These are phyloP conservation scores for Trichoderma gamsii DNA, from an alignment of 495 filamentous ascomycete species.

Conservation along the genomic window DNA sequence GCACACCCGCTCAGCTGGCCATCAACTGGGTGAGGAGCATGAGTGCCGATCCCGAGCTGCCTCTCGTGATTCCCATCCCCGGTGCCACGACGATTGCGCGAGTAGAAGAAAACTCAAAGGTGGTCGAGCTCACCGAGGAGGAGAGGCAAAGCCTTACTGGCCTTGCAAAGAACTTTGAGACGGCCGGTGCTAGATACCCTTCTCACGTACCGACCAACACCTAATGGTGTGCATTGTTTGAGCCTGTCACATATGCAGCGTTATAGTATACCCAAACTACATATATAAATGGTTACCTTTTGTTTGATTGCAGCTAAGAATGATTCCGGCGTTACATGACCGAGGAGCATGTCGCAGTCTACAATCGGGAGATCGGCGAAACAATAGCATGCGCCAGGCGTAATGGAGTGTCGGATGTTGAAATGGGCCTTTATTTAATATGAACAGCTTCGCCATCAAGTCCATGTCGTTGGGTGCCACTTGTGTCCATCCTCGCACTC, in stretches of 20 bases:
- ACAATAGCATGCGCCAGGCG: no score
- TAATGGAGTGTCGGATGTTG: no score
- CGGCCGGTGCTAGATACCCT: constrained; percentile 39
- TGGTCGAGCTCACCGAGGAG: constrained; percentile 39
- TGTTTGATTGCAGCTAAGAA: no score
- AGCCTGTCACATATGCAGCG: neutral
- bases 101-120: constrained; percentile 44
- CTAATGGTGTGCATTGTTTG: constrained; percentile 17
- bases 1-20: constrained; percentile 70
- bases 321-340: no score
- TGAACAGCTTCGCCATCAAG: no score
- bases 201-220: constrained; percentile 28
- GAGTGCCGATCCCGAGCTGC: constrained; percentile 53
- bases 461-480: no score
- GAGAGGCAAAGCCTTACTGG: constrained; percentile 46
- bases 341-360: no score
- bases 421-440: no score
- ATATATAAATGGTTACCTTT: no score
- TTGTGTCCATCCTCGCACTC: no score
- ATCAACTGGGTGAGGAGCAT: constrained; percentile 61
- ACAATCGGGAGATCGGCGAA: no score
- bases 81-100: constrained; percentile 51
- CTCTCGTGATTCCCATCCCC: constrained; percentile 79
- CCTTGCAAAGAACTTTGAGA: constrained; percentile 36
- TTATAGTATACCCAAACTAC: neutral